Conservation (phyloP, 2,329 filamentous ascomycete species). For the Verticillium alfalfae region DNA sequence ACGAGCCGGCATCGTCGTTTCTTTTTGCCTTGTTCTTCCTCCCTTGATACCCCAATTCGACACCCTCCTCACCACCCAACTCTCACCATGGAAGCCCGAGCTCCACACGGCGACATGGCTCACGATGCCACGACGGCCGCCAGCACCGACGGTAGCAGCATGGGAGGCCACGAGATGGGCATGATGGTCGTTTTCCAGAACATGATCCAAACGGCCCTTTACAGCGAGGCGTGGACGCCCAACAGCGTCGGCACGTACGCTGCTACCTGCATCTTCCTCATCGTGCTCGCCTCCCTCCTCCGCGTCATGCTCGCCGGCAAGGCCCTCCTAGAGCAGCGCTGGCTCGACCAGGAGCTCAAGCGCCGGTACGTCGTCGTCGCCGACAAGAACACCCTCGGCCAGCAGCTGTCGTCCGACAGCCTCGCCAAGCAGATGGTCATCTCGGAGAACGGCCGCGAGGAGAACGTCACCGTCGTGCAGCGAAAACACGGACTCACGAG, state of each 20-base stretch:
- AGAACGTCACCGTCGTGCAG: slow-evolving; percentile 70
- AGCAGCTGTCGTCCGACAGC: slow-evolving; percentile 52
- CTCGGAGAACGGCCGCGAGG: slow-evolving; percentile 73
- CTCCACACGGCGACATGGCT: slow-evolving; percentile 1
- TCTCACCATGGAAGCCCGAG: not conserved
- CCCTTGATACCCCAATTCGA: not conserved
- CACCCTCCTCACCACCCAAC: not conserved
- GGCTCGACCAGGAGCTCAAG: slow-evolving; percentile 65
- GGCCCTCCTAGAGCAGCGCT: slow-evolving; percentile 54
- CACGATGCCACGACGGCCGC: not conserved
- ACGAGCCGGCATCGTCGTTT: slow-evolving; percentile 2
- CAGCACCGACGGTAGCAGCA: slow-evolving; percentile 4
- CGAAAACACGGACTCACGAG: slow-evolving; percentile 44
- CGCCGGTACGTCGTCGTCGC: slow-evolving; percentile 73
- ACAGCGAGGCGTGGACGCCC: slow-evolving; percentile 69
- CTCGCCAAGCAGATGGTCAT: slow-evolving; percentile 62
- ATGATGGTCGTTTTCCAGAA: slow-evolving; percentile 59
- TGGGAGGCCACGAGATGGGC: slow-evolving; percentile 10
- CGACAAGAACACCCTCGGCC: slow-evolving; percentile 54
- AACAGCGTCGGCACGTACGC: slow-evolving; percentile 66
- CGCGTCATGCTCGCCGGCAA: slow-evolving; percentile 70
- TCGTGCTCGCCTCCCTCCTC: slow-evolving; percentile 65
- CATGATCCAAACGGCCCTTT: slow-evolving; percentile 42
- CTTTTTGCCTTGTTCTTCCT: not conserved
- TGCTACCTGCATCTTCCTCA: slow-evolving; percentile 86